Percentiles rank a stretch among this genome's conserved stretches.
phyloP scores from a whole-genome alignment of 2,329 filamentous ascomycete species.

The Alternaria gaisen region DNA sequence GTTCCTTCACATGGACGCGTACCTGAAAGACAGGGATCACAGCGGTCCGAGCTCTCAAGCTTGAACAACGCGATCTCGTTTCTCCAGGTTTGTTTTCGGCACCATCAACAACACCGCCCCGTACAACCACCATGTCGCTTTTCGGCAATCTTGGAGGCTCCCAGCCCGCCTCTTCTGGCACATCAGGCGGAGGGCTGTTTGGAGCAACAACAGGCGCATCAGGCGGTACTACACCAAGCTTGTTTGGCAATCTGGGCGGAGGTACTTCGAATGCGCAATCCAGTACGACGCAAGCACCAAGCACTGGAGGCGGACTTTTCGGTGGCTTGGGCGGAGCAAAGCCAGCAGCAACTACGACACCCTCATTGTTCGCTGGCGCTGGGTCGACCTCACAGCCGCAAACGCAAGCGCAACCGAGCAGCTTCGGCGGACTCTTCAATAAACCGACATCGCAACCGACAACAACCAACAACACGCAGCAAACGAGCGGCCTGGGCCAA shows the following conservation, averaged over 20 bases:
- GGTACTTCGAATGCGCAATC: constrained; percentile 35
- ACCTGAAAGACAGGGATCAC: constrained; percentile 24
- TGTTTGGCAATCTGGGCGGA: constrained; percentile 43
- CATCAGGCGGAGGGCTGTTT: constrained; percentile 37
- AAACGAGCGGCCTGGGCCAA: constrained; percentile 41
- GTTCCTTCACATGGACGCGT: constrained; percentile 12
- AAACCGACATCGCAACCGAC: constrained; percentile 42
- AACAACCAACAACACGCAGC: constrained; percentile 34
- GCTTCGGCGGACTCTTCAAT: constrained; percentile 34
- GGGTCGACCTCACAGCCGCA: constrained; percentile 36
- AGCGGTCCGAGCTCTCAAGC: constrained; percentile 23
- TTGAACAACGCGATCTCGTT: constrained; percentile 37
- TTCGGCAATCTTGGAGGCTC: constrained; percentile 43
- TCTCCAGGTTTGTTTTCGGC: constrained; percentile 33
- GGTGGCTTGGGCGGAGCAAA: constrained; percentile 46
- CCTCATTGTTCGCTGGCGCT: constrained; percentile 37
- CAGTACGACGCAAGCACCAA: constrained; percentile 38
- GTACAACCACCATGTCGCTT: constrained; percentile 43
- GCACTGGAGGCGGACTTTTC: constrained; percentile 46
- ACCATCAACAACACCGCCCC: constrained; percentile 42
- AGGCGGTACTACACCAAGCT: constrained; percentile 35
- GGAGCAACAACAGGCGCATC: constrained; percentile 33
- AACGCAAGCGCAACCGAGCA: constrained; percentile 34
- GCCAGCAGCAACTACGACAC: constrained; percentile 41
- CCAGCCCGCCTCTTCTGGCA: constrained; percentile 42